A percentile compares a stretch with the other conserved stretches of the same genome.
These are phyloP conservation scores for Pseudofabraea citricarpa DNA, from an alignment of 2,329 filamentous ascomycete genomes.

Conservation along the genomic window DNA sequence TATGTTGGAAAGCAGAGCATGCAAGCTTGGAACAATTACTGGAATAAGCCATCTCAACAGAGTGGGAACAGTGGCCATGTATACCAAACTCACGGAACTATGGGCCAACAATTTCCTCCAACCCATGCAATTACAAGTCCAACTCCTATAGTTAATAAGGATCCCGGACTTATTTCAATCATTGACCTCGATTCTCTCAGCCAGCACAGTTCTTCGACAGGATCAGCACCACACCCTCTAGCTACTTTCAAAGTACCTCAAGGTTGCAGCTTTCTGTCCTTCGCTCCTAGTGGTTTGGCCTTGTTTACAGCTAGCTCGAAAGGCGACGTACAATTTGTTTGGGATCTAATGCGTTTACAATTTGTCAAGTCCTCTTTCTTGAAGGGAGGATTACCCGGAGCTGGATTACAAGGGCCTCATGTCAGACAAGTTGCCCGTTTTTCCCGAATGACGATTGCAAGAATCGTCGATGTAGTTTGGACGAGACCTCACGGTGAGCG, in stretches of 20 bases:
- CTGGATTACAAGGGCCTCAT: slow-evolving; percentile 39
- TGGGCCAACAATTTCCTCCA: slow-evolving; percentile 59
- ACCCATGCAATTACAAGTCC: slow-evolving; percentile 64
- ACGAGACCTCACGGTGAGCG: slow-evolving; percentile 75
- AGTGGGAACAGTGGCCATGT: slow-evolving; percentile 36
- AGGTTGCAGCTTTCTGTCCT: slow-evolving; percentile 77
- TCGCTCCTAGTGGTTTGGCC: slow-evolving; percentile 68
- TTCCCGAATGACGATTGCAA: slow-evolving; percentile 84
- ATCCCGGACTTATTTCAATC: slow-evolving; percentile 71
- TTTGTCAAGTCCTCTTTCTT: slow-evolving; percentile 57
- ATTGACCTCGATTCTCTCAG: slow-evolving; percentile 62
- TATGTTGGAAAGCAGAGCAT: slow-evolving; percentile 75
- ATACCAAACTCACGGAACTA: slow-evolving; percentile 23
- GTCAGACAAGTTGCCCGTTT: slow-evolving; percentile 87
- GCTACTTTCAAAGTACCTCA: slow-evolving; percentile 67
- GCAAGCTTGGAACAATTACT: slow-evolving; percentile 77
- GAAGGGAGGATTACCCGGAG: slow-evolving; percentile 43
- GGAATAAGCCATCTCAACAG: slow-evolving; percentile 52
- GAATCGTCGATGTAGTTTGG: slow-evolving; percentile 89
- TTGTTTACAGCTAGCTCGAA: slow-evolving; percentile 78
- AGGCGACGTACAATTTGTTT: slow-evolving; percentile 77
- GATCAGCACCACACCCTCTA: slow-evolving; percentile 50
- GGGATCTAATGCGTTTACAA: slow-evolving; percentile 69
- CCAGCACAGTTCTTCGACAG: slow-evolving; percentile 41
- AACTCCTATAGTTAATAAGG: slow-evolving; percentile 42